These are phyloP conservation scores for Cladosporium sp. DNA, from an alignment of 2,329 filamentous ascomycete species.

Conservation along the genomic window DNA sequence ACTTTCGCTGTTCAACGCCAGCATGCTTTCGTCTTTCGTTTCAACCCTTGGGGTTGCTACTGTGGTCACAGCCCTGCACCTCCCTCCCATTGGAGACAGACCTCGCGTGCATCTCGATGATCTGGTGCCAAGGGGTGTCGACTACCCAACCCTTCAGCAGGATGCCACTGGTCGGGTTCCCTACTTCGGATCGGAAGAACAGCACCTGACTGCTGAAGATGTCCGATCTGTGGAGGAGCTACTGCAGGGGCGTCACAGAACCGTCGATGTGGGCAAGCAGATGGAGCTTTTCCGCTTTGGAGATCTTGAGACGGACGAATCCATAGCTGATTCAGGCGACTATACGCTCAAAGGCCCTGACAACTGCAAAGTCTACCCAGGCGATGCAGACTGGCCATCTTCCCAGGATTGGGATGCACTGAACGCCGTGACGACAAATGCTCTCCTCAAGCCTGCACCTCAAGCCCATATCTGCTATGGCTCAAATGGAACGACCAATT, in stretches of 20 bases:
- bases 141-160: neutral
- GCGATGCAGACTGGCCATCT: slow-evolving; percentile 8
- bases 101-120: neutral
- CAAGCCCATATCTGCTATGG: slow-evolving; percentile 16
- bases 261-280: neutral
- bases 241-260: neutral
- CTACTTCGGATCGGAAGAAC: neutral
- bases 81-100: neutral
- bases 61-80: neutral
- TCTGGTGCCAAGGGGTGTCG: neutral
- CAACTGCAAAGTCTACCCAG: slow-evolving; percentile 12
- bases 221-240: neutral
- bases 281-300: neutral
- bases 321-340: too few species aligned
- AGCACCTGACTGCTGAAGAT: neutral
- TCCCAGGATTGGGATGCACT: slow-evolving; percentile 14
- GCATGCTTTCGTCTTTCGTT: neutral
- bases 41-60: neutral
- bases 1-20: neutral
- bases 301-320: neutral
- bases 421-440: slow-evolving; percentile 10
- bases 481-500: neutral
- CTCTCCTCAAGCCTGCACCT: slow-evolving; percentile 12
- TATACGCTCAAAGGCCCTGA: neutral
- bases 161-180: neutral